phyloP scores from a whole-genome alignment of 1,139 yeast species.

The Debaryomyces udenii region DNA sequence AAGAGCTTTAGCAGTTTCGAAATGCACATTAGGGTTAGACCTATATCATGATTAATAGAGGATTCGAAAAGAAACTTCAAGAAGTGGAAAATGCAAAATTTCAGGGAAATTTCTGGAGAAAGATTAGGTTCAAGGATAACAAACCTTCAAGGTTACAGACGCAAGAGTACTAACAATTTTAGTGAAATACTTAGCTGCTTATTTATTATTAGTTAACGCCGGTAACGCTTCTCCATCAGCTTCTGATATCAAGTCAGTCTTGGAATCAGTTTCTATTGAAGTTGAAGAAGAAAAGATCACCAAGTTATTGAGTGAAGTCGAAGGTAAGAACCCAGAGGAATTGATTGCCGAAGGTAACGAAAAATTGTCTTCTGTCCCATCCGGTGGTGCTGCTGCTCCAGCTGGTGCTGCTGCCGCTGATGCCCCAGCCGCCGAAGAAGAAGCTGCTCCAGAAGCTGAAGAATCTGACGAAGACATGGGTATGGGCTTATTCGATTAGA shows the following conservation, averaged over 20 bases:
- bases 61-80: too few relatives aligned
- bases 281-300: constrained; percentile 88
- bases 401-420: constrained; percentile 49
- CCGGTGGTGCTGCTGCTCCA: constrained; percentile 94
- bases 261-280: constrained; percentile 94
- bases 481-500: constrained; percentile 56
- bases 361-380: constrained; percentile 95
- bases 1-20: too few relatives aligned
- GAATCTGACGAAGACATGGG: constrained; percentile 59
- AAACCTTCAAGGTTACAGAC: too few relatives aligned
- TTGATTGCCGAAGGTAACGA: constrained; percentile 94
- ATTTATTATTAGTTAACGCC: constrained; percentile 68
- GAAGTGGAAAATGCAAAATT: too few relatives aligned
- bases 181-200: constrained; percentile 71
- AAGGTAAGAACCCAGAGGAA: constrained; percentile 91
- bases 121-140: too few relatives aligned
- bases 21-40: too few relatives aligned
- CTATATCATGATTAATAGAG: too few relatives aligned
- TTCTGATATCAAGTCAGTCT: constrained; percentile 84
- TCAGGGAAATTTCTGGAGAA: too few relatives aligned
- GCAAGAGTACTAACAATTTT: constrained; percentile 7
- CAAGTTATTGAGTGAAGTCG: constrained; percentile 84
- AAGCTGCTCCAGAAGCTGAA: constrained; percentile 70
- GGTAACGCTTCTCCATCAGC: constrained; percentile 84
- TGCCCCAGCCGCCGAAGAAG: constrained; percentile 68